Percentiles rank a stretch among this genome's conserved stretches.
Conservation (phyloP, 2,329 filamentous ascomycete genomes). For the Phialocephala sp. region DNA sequence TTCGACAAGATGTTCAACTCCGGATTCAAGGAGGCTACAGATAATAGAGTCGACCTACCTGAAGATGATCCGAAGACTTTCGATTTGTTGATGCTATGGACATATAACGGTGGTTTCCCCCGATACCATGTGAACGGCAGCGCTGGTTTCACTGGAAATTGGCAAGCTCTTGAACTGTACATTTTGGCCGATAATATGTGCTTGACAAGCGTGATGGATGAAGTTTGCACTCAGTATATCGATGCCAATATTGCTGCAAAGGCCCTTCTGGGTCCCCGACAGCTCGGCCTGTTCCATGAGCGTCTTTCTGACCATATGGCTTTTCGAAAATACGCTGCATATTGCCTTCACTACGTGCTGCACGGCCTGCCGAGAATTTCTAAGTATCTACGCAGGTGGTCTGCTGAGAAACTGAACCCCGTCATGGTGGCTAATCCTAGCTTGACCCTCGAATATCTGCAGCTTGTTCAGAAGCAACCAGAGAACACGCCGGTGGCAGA, state of each 20-base stretch:
- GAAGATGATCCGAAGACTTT: constrained; percentile 20
- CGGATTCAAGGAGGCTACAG: constrained; percentile 13
- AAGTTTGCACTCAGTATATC: neutral
- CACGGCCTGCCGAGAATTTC: neutral
- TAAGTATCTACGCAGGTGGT: neutral
- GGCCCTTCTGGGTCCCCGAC: neutral
- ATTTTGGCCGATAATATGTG: neutral
- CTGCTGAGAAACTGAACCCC: neutral
- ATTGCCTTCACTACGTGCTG: neutral
- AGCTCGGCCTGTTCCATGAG: neutral
- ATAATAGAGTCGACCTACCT: constrained; percentile 15
- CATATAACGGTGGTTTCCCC: constrained; percentile 7
- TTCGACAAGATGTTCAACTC: constrained; percentile 26
- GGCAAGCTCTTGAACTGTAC: neutral
- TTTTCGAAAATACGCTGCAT: constrained; percentile 1
- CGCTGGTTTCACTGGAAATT: neutral
- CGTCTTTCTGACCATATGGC: neutral
- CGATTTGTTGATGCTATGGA: constrained; percentile 20
- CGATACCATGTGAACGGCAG: neutral
- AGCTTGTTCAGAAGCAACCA: neutral
- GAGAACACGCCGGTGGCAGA: neutral
- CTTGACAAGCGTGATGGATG: neutral
- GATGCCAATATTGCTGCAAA: neutral
- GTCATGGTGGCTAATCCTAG: neutral
- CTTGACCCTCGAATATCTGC: neutral